A percentile compares a stretch with the other conserved stretches of the same genome.
These are phyloP conservation scores for Aspergillus latus DNA, from an alignment of 2,329 filamentous ascomycete genomes.

Conservation along the genomic window DNA sequence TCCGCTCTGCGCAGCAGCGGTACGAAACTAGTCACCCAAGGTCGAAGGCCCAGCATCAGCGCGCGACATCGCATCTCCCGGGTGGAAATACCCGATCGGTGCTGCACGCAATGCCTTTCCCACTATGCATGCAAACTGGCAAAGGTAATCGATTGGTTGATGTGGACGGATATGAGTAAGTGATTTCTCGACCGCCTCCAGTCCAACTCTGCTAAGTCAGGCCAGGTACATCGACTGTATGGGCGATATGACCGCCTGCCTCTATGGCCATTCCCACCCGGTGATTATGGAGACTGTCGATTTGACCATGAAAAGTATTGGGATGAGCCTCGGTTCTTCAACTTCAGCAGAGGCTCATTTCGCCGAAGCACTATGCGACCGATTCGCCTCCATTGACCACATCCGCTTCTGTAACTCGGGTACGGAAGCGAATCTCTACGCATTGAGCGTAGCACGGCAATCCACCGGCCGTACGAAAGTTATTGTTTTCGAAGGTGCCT, in stretches of 20 bases:
- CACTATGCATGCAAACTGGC: slow-evolving; percentile 18
- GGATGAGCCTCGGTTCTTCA: slow-evolving; percentile 57
- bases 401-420: slow-evolving; percentile 66
- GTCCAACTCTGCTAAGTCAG: neutral
- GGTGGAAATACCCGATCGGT: slow-evolving; percentile 36
- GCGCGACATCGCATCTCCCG: slow-evolving; percentile 26
- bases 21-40: slow-evolving; percentile 9
- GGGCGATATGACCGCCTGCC: slow-evolving; percentile 63
- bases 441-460: slow-evolving; percentile 54
- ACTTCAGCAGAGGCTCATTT: slow-evolving; percentile 54
- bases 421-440: slow-evolving; percentile 64
- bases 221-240: slow-evolving; percentile 58
- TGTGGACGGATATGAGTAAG: slow-evolving; percentile 21
- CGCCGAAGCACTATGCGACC: slow-evolving; percentile 52
- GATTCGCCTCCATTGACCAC: slow-evolving; percentile 55
- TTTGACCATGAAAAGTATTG: slow-evolving; percentile 37
- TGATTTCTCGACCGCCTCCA: neutral
- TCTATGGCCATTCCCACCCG: slow-evolving; percentile 66
- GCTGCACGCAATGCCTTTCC: slow-evolving; percentile 22
- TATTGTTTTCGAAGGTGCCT: slow-evolving; percentile 8
- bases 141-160: slow-evolving; percentile 14
- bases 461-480: slow-evolving; percentile 47
- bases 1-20: neutral
- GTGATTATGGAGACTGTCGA: slow-evolving; percentile 52
- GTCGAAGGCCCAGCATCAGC: slow-evolving; percentile 18